A percentile compares a stretch with the other conserved stretches of the same genome.
Conservation (phyloP, 805 yeast genomes). For the Wickerhamomyces strasburgensis region DNA sequence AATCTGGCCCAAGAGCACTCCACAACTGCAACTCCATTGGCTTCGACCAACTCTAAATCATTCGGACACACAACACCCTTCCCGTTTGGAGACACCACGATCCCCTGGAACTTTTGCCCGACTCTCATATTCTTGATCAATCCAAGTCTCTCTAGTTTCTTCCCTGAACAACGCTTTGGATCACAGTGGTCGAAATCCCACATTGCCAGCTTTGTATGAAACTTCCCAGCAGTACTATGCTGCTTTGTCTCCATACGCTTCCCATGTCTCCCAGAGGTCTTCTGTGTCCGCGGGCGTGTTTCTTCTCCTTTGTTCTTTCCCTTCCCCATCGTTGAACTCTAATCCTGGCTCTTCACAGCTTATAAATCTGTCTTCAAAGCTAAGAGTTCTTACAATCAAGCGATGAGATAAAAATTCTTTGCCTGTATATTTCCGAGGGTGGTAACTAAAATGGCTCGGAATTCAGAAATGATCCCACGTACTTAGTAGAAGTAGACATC, state of each 20-base stretch:
- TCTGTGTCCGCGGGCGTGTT: slow-evolving; percentile 34
- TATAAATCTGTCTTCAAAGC: no score
- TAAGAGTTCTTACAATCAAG: no score
- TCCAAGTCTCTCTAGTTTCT: slow-evolving; percentile 86
- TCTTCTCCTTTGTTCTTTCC: slow-evolving; percentile 46
- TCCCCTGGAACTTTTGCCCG: slow-evolving; percentile 91
- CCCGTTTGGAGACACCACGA: slow-evolving; percentile 92
- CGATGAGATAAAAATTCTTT: no score
- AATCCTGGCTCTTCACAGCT: background rate
- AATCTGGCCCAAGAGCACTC: slow-evolving; percentile 98
- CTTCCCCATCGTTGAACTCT: slow-evolving; percentile 30
- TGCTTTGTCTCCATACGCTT: slow-evolving; percentile 35
- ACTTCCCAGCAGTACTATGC: slow-evolving; percentile 29
- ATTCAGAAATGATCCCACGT: no score
- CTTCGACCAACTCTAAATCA: slow-evolving; percentile 72
- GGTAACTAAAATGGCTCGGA: no score
- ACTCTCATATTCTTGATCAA: slow-evolving; percentile 70
- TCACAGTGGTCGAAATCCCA: slow-evolving; percentile 99
- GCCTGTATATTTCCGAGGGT: no score
- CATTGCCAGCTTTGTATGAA: slow-evolving; percentile 90
- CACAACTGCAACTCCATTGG: slow-evolving; percentile 90
- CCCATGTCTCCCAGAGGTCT: slow-evolving; percentile 53
- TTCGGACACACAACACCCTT: slow-evolving; percentile 84
- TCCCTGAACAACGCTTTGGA: slow-evolving; percentile 95
- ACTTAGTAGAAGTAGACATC: no score